phyloP scores from a whole-genome alignment of 108 stramenopile genomes.

The Skeletonema costatum region DNA sequence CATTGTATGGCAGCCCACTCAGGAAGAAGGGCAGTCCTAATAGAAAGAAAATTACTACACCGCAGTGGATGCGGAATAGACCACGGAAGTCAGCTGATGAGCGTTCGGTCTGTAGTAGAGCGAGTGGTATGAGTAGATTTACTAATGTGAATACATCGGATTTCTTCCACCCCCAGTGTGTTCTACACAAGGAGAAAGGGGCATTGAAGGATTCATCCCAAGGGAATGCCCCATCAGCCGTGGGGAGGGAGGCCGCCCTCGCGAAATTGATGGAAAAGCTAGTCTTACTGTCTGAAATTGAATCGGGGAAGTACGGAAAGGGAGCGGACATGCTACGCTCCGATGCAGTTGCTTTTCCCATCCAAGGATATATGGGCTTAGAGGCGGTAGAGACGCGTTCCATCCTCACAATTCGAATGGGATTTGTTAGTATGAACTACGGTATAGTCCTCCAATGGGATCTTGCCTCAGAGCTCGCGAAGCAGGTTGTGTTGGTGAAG shows the following conservation, averaged over 20 bases:
- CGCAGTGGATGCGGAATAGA: background rate
- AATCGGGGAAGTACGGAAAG: constrained; percentile 46
- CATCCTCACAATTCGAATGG: constrained; percentile 40
- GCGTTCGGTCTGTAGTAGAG: background rate
- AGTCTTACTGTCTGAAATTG: constrained; percentile 39
- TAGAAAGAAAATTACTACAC: background rate
- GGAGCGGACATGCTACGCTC: constrained; percentile 47
- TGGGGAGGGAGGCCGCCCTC: constrained; percentile 34
- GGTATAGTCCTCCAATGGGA: constrained; percentile 51
- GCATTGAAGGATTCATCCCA: constrained; percentile 2
- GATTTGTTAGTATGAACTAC: constrained; percentile 48
- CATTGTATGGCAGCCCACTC: background rate
- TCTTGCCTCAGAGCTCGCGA: constrained; percentile 18
- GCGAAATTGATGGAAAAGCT: constrained; percentile 40
- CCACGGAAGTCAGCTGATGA: background rate
- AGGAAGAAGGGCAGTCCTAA: background rate
- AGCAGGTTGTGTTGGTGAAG: constrained; percentile 37
- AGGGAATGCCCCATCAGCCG: constrained; percentile 21
- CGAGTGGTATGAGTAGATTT: background rate
- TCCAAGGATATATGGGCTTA: background rate
- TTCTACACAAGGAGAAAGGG: constrained; percentile 36
- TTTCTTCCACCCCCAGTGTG: constrained; percentile 34
- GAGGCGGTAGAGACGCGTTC: constrained; percentile 44
- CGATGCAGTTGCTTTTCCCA: constrained; percentile 37
- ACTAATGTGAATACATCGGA: constrained; percentile 25